phyloP scores from a whole-genome alignment of 176 grass and related monocot genomes.

The Ampelocalamus luodianensis region DNA sequence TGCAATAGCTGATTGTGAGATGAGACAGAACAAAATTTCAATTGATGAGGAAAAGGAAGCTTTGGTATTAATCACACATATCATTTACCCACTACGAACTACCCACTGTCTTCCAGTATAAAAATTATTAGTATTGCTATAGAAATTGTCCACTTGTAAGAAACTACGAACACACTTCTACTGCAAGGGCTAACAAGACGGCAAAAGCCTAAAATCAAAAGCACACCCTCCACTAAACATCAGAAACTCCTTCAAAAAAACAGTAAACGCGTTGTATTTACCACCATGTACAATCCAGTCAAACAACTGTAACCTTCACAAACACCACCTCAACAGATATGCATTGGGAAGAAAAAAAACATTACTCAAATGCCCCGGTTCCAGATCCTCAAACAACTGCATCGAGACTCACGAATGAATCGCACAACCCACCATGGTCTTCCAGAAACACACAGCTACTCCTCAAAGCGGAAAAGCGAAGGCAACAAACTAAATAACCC shows the following conservation, averaged over 20 bases:
- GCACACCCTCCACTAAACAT: background rate
- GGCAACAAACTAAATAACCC: background rate
- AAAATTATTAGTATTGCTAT: background rate
- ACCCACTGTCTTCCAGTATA: background rate
- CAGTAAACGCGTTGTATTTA: background rate
- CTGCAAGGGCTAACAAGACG: background rate
- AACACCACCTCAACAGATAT: slow-evolving; percentile 4
- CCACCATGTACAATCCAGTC: background rate
- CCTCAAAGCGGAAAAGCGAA: slow-evolving; percentile 13
- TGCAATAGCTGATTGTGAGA: slow-evolving; percentile 34
- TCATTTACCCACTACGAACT: background rate
- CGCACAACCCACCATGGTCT: background rate
- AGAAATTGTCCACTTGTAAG: background rate
- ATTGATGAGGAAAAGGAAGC: background rate
- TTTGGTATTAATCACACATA: background rate
- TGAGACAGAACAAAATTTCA: background rate
- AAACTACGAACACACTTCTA: background rate
- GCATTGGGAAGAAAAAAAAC: background rate
- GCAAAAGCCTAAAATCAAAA: background rate
- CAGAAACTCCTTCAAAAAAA: background rate
- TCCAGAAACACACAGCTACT: slow-evolving; percentile 12
- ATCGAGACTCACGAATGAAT: background rate
- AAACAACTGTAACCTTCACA: background rate
- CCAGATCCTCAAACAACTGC: background rate
- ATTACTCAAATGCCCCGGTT: background rate